These are phyloP conservation scores for Emergomyces orientalis DNA, from an alignment of 2,329 filamentous ascomycete genomes.

Conservation along the genomic window DNA sequence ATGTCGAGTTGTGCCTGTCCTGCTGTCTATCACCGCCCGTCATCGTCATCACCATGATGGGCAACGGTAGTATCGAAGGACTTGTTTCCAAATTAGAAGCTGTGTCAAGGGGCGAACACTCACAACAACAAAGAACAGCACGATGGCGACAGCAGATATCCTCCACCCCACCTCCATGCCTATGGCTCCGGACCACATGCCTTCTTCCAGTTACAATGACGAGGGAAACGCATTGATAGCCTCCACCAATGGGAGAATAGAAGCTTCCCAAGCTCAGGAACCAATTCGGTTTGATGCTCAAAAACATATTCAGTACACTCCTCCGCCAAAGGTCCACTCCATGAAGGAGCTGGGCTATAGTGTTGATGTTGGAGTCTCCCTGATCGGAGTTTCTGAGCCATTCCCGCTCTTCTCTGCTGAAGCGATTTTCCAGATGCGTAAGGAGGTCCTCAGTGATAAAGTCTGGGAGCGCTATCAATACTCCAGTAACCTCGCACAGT, in stretches of 20 bases:
- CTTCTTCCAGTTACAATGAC: slow-evolving; percentile 1
- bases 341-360: slow-evolving; percentile 55
- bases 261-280: neutral
- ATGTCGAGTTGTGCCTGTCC: neutral
- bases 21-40: neutral
- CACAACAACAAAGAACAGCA: slow-evolving; percentile 9
- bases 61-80: neutral
- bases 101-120: slow-evolving; percentile 11
- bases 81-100: neutral
- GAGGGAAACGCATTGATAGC: neutral
- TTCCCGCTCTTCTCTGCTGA: slow-evolving; percentile 55
- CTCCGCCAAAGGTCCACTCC: slow-evolving; percentile 44
- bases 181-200: slow-evolving; percentile 12
- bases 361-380: slow-evolving; percentile 50
- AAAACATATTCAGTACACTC: slow-evolving; percentile 47
- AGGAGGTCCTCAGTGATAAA: slow-evolving; percentile 50
- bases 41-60: neutral
- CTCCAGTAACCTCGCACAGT: slow-evolving; percentile 50
- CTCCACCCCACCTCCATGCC: slow-evolving; percentile 11
- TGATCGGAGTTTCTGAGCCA: slow-evolving; percentile 54
- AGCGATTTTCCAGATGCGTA: slow-evolving; percentile 52
- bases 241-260: neutral
- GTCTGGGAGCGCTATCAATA: slow-evolving; percentile 50
- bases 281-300: slow-evolving; percentile 42
- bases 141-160: slow-evolving; percentile 19